Evolutionary conservation across 1,139 yeast genomes (phyloP).

Genomic region (Sugiyamaella xylanicola): DNA sequence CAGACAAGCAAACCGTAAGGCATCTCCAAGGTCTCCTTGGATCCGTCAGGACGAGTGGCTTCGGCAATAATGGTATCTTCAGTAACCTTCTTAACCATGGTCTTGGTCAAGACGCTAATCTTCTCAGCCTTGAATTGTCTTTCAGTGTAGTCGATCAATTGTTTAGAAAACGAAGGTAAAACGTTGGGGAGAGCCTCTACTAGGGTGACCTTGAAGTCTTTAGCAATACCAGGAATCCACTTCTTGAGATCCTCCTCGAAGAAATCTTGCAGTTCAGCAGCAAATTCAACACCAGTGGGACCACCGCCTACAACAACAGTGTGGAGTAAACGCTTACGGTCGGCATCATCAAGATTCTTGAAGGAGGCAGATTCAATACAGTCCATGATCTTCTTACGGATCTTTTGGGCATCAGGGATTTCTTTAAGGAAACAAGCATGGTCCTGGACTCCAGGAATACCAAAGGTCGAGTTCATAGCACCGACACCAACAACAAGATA

Average conservation of each 20-base stretch:
- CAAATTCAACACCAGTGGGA: conserved; percentile 95
- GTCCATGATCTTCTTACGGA: conserved; percentile 75
- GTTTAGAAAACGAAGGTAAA: conserved; percentile 81
- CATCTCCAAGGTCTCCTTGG: conserved; percentile 58
- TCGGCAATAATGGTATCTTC: conserved; percentile 68
- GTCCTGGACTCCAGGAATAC: conserved; percentile 91
- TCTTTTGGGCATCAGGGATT: conserved; percentile 76
- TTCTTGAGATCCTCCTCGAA: conserved; percentile 85
- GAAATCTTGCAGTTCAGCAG: conserved; percentile 93
- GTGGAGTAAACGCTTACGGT: conserved; percentile 76
- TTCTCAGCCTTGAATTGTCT: conserved; percentile 77
- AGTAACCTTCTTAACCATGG: conserved; percentile 86
- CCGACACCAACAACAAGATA: conserved; percentile 89
- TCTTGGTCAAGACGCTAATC: conserved; percentile 75
- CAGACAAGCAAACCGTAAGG: conserved; percentile 93
- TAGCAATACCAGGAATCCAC: conserved; percentile 86
- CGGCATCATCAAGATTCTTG: conserved; percentile 71
- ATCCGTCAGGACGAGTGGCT: conserved; percentile 67
- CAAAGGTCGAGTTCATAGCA: conserved; percentile 89
- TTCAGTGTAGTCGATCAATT: conserved; percentile 81
- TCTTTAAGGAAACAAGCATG: conserved; percentile 85
- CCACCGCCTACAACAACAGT: conserved; percentile 95
- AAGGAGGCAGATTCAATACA: conserved; percentile 81
- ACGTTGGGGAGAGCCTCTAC: conserved; percentile 93
- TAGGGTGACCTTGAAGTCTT: conserved; percentile 78